Conservation (phyloP, 2,329 filamentous ascomycete genomes). For the Claviceps purpurea region DNA sequence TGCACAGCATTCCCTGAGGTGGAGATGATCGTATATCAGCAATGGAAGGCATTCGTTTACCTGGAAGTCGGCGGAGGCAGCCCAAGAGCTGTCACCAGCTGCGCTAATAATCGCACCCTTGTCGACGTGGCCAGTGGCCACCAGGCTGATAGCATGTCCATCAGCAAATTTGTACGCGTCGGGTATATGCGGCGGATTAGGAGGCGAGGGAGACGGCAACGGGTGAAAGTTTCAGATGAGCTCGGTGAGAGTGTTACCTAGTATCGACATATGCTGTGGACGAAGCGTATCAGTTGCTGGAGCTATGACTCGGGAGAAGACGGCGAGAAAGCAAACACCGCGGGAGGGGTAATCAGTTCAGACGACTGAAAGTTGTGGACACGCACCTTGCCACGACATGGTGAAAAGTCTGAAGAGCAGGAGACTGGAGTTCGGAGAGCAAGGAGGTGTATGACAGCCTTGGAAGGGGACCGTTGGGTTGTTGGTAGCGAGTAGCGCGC, state of each 20-base stretch:
- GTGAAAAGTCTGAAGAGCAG: conserved; percentile 14
- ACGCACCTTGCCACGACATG: conserved; percentile 66
- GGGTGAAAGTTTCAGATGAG: neutral
- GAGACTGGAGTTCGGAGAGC: neutral
- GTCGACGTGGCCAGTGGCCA: conserved; percentile 66
- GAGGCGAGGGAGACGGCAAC: neutral
- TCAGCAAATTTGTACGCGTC: conserved; percentile 8
- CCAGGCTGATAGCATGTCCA: conserved; percentile 44
- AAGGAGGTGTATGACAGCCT: conserved; percentile 1
- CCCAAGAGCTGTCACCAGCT: conserved; percentile 73
- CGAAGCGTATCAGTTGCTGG: conserved; percentile 8
- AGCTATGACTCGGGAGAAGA: neutral
- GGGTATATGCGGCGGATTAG: conserved; percentile 9
- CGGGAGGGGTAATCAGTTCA: neutral
- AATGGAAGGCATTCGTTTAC: conserved; percentile 31
- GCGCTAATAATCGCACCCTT: conserved; percentile 73
- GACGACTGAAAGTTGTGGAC: neutral
- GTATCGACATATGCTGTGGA: conserved; percentile 36
- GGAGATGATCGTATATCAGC: conserved; percentile 13
- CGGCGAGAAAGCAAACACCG: conserved; percentile 11
- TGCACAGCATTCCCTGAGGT: neutral
- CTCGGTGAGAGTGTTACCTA: conserved; percentile 25
- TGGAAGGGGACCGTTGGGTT: conserved; percentile 1
- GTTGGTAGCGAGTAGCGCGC: neutral
- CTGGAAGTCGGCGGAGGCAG: conserved; percentile 53